Conservation (phyloP, 371 early-diverging fungal species). For the Conidiobolus incongruus region DNA sequence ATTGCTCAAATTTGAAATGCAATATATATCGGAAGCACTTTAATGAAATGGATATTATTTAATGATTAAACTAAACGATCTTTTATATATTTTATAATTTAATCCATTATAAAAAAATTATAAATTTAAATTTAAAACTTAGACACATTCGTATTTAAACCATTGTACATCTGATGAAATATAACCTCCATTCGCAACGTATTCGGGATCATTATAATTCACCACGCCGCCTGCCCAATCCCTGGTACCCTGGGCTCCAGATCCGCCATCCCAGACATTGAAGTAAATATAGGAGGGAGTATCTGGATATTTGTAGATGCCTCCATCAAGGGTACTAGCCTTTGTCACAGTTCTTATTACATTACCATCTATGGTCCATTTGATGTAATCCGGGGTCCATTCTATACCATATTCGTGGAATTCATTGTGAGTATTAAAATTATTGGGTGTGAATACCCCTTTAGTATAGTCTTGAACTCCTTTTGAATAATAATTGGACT, state of each 20-base stretch:
- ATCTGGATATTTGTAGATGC: conserved; percentile 20
- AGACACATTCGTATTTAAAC: not conserved
- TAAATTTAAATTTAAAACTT: too few relatives aligned
- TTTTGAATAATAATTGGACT: conserved; percentile 42
- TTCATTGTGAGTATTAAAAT: conserved; percentile 9
- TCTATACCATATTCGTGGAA: conserved; percentile 20
- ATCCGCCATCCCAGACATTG: conserved; percentile 48
- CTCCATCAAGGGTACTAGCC: conserved; percentile 9
- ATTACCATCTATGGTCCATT: conserved; percentile 26
- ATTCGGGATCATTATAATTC: conserved; percentile 17
- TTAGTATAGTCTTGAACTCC: conserved; percentile 22
- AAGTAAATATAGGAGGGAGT: conserved; percentile 25
- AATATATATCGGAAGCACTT: too few relatives aligned
- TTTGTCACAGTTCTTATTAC: conserved; percentile 17
- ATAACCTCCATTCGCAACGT: not conserved
- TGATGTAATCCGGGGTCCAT: conserved; percentile 27
- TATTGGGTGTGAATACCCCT: conserved; percentile 4
- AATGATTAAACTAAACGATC: too few relatives aligned
- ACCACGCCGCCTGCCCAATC: conserved; percentile 41
- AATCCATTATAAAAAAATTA: too few relatives aligned
- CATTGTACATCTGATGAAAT: conserved; percentile 1
- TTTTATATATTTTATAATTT: too few relatives aligned
- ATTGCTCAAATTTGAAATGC: too few relatives aligned
- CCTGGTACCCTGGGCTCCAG: conserved; percentile 22
- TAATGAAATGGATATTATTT: too few relatives aligned